Evolutionary conservation across 148 eudicot species (phyloP), one percentile per base, ranked within the genome.

Genomic region (Rhododendron simsii): DNA sequence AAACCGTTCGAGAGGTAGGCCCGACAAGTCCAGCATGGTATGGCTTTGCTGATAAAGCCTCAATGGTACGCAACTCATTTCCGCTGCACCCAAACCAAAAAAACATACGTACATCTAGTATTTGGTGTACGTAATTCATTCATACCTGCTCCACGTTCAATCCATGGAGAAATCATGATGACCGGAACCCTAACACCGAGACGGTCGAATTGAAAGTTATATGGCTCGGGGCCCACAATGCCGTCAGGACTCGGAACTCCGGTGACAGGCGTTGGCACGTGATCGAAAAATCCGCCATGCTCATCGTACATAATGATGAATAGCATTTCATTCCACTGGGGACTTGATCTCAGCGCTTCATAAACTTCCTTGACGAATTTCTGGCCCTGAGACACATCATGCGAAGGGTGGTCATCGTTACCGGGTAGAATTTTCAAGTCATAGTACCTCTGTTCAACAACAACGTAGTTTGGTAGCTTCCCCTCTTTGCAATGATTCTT

Each of bases 391-490:
- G 87, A 91, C 15, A 91, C 87, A 81, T 92, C 93, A 69, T 92
- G 94, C 8, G 92, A 93, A 13, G 99, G 98, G 87, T 96, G 99
- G 85, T 95, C 99, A 80, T 96, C 99, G 61, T 96, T 96, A 3
- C 95, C 99, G 0, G 97, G 96, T 8, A 93, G 33, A 12, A 87
- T 44, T 88, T 91, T 92, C 0, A 90, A 63, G 86, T 91, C 98
- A 14, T 91, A 92, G 80, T 92, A 96, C 81, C 96, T 87, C 84
- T 92, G 98, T 39, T 96, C 99, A 5, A 96, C 87, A 2, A 96
- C 99, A 0, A 92, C 96, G 10, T 96, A 96, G 86, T 96, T 96
- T 44, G 99, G 99, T 28, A 96, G 93, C 85, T 90, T 94, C 30
- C 99, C 99, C 26, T 88, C 67, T 82, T 94, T 88, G 90, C 98